Base-by-base conservation (phyloP, 768 basidiomycete species). In the Auricularia auricula-judae region DNA sequence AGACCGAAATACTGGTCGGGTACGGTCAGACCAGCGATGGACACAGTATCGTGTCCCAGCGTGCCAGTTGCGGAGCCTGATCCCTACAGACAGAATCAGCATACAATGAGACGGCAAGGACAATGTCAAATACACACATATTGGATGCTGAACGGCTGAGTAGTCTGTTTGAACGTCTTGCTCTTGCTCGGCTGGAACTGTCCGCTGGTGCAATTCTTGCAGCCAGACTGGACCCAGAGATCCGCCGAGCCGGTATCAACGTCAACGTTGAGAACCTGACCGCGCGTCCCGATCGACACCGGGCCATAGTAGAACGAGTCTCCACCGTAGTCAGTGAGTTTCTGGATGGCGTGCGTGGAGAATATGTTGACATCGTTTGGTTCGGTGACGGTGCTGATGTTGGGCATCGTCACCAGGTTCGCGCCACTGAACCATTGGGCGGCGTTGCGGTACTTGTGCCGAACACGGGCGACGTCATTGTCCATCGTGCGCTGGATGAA, bases 201-300 rank as follows among this genome's bases (percentile, higher is more conserved):
- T 12, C 62, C 70, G 59, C 73, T 70, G 18, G 66, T 66, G 66
- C 83, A 85, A 10, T 67, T 44, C 0, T 56, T 29, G 68, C 83
- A 84, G 53, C 70, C 63, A 12, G 73, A 71, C 35, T 81, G 77
- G 21, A 80, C 71, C 84, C 86, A 88, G n/a, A 86, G 76, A 70
- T 89, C 88, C 42, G 82, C 76, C 5, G 83, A 85, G 62, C 87
- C 86, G 3, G 87, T 88, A 71, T 89, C 88, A 67, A 88, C 75
- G 71, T 86, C 82, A 36, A 88, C 78, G 2, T 78, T 75, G 18
- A 88, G 68, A 23, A 67, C 62, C 71, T 87, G 86, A 0, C 74
- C 67, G 1, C 81, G 81, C 16, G 83, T 84, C 10, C 88, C 88
- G 62, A 89, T 76, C 3, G 67, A 44, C 59, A 86, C 63, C 5